Conservation (phyloP, 768 basidiomycete species). For the Xerocomellus intermedius region DNA sequence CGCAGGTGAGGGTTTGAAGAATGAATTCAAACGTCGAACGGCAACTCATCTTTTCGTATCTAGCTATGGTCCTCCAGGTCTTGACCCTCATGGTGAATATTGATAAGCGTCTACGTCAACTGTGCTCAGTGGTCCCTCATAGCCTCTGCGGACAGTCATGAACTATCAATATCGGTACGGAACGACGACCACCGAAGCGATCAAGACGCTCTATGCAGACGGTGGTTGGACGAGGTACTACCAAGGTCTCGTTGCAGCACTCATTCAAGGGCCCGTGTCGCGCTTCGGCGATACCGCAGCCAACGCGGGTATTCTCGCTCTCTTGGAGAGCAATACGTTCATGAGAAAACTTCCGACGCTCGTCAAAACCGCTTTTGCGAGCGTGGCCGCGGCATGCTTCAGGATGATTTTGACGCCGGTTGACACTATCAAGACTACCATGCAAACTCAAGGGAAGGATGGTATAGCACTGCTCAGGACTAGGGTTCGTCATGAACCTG, state of each 20-base stretch:
- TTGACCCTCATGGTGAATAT: constrained; percentile 68
- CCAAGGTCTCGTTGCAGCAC: constrained; percentile 80
- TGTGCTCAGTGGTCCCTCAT: background rate
- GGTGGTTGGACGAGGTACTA: constrained; percentile 87
- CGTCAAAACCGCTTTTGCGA: constrained; percentile 79
- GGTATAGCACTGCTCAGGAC: constrained; percentile 65
- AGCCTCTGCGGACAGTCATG: constrained; percentile 96
- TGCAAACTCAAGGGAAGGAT: constrained; percentile 83
- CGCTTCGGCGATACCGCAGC: constrained; percentile 96
- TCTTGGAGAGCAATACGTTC: constrained; percentile 74
- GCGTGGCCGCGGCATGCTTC: constrained; percentile 76
- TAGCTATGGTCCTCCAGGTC: constrained; percentile 94
- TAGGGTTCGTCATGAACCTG: constrained; percentile 44
- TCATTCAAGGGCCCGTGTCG: constrained; percentile 79
- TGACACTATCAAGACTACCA: constrained; percentile 92
- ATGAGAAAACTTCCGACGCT: constrained; percentile 59
- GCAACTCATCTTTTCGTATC: constrained; percentile 6
- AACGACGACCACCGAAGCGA: constrained; percentile 65
- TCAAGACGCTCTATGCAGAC: constrained; percentile 65
- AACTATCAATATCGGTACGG: constrained; percentile 95
- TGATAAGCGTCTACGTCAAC: background rate
- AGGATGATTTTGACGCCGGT: constrained; percentile 91
- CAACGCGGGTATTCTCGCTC: constrained; percentile 86
- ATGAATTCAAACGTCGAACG: background rate
- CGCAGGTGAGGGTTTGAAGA: constrained; percentile 47